Evolutionary conservation across 345 rosid genomes (phyloP).

Genomic region (Xanthoceras sorbifolium): DNA sequence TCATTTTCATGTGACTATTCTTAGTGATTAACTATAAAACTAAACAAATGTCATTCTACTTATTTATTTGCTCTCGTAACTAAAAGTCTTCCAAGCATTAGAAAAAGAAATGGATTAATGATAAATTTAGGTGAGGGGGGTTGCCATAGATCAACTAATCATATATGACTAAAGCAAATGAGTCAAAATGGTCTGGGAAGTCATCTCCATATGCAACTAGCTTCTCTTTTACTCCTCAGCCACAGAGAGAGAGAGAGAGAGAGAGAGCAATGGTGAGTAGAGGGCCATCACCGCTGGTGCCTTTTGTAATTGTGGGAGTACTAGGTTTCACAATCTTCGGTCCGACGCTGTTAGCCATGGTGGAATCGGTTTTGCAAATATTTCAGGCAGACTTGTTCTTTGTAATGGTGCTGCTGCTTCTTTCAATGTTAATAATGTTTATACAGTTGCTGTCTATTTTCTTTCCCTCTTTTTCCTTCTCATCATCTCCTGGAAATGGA

Average conservation of each 20-base stretch:
- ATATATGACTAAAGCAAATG: conserved; percentile 2
- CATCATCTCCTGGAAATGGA: neutral
- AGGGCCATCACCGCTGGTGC: conserved; percentile 57
- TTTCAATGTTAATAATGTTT: conserved; percentile 29
- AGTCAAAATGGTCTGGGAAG: neutral
- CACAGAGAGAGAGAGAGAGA: conserved; percentile 5
- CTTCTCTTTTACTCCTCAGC: neutral
- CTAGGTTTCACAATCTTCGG: conserved; percentile 35
- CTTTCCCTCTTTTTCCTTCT: conserved; percentile 11
- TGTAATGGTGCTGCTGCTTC: conserved; percentile 14
- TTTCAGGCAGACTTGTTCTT: conserved; percentile 21
- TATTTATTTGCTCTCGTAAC: too few species aligned
- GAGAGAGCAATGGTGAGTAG: conserved; percentile 23
- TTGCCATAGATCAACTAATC: conserved; percentile 26
- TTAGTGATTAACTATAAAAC: neutral
- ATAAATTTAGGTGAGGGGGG: neutral
- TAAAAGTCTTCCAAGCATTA: conserved; percentile 10
- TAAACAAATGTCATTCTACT: conserved; percentile 11
- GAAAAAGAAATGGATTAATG: neutral
- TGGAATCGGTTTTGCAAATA: conserved; percentile 21
- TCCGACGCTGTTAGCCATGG: conserved; percentile 23
- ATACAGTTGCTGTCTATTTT: conserved; percentile 21
- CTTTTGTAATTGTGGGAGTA: conserved; percentile 44
- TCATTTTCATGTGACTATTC: conserved; percentile 16
- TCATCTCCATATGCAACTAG: conserved; percentile 21